These are phyloP conservation scores for Ustilago crameri DNA, from an alignment of 1,284 basidiomycete species.

Conservation along the genomic window DNA sequence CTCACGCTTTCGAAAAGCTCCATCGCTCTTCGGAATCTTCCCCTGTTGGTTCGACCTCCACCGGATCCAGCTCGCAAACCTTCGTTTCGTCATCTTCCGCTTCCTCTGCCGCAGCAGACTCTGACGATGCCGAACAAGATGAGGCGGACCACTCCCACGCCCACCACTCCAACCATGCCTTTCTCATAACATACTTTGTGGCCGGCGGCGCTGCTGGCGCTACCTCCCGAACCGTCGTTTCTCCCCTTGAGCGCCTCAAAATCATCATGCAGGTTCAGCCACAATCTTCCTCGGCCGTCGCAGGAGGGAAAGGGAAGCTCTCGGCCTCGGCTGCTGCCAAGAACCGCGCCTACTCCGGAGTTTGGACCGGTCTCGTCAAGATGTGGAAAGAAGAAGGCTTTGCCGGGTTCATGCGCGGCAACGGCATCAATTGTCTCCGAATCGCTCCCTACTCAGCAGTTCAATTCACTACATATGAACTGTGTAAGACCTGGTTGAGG, in stretches of 20 bases:
- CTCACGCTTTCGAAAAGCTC: constrained; percentile 25
- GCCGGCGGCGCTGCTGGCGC: constrained; percentile 76
- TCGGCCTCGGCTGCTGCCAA: constrained; percentile 3
- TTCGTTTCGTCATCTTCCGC: neutral
- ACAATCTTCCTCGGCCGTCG: constrained; percentile 14
- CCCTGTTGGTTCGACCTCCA: neutral
- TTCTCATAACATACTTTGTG: constrained; percentile 70
- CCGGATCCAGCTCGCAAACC: constrained; percentile 2
- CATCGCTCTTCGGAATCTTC: constrained; percentile 5
- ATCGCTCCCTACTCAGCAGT: constrained; percentile 83
- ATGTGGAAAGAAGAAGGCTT: constrained; percentile 96
- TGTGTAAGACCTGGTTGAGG: constrained; percentile 76
- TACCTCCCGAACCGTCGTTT: constrained; percentile 88
- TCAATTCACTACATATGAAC: constrained; percentile 89
- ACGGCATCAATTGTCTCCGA: constrained; percentile 89
- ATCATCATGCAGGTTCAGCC: constrained; percentile 80
- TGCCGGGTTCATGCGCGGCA: constrained; percentile 84
- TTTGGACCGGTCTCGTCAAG: constrained; percentile 59
- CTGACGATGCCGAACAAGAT: constrained; percentile 1
- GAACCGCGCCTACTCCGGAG: constrained; percentile 61
- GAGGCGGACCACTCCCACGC: constrained; percentile 1
- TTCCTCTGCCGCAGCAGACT: neutral
- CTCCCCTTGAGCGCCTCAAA: constrained; percentile 88
- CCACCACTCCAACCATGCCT: constrained; percentile 35
- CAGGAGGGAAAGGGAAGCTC: neutral